Evolutionary conservation across 192 early-diverging fungal genomes (phyloP), one percentile per base, ranked within the genome.

Genomic region (Ambispora gerdemannii): DNA sequence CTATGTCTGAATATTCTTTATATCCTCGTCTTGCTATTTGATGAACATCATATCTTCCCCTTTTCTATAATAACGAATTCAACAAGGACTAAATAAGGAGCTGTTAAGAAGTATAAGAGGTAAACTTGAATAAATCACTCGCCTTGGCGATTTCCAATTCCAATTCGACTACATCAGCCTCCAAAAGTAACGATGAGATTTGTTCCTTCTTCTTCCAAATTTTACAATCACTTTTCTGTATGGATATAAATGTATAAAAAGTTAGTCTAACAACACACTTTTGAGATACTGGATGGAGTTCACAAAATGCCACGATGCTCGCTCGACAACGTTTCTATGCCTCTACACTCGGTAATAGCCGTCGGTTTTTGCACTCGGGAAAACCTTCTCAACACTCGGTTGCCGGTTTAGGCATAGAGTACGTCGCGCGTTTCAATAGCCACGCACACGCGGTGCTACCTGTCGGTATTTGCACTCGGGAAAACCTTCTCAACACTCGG

Each of bases 321-420:
- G 27, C 55, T 56, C 10, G 19, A 56, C 19, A 56, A 56, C 10
- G 19, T 56, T 56, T 56, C 28, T 56, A 56, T 56, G 10, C 19
- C 55, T 28, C 19, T 56, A 56, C 55, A 28, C 28, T 56, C 28
- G 10, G 28, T 56, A 56, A 56, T 56, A 56, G 27, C 55, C 27
- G 28, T 56, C 27, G 25, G 55, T 56, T 56, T 56, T 56, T 56
- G 55, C 55, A 38, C 49, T 33, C 49, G 33, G 65, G 8, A 49
- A 52, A 28, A 67, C 65, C 65, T 67, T 67, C 65, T 67, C 65
- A 67, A 67, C 65, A 25, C 65, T 50, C 49, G 47, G 49, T 67
- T 67, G 49, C 65, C 49, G 35, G 65, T 50, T 67, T 67, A 67
- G 24, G 24, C 35, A 67, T 67, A 13, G 20, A 67, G 65, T 67